A percentile compares a stretch with the other conserved stretches of the same genome.
Conservation (phyloP, 768 basidiomycete species). For the Amanita jacksonii region DNA sequence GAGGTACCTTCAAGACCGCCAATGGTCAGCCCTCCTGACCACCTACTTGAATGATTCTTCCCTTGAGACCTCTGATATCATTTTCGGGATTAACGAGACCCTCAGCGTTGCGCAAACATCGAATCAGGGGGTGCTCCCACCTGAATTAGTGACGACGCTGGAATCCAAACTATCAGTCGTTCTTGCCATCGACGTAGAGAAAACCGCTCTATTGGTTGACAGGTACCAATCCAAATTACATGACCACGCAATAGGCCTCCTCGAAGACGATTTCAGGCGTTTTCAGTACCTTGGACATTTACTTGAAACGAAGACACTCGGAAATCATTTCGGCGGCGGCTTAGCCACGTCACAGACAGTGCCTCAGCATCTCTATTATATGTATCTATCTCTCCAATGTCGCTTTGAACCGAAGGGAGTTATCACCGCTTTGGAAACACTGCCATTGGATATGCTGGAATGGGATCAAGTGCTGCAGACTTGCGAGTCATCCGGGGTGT, state of each 20-base stretch:
- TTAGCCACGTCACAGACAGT: constrained; percentile 29
- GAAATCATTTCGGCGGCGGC: constrained; percentile 20
- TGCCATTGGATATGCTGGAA: constrained; percentile 47
- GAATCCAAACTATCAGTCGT: constrained; percentile 55
- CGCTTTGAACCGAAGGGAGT: constrained; percentile 55
- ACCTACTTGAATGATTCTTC: constrained; percentile 72
- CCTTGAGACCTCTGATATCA: constrained; percentile 48
- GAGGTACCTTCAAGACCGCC: constrained; percentile 65
- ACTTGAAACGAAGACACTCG: constrained; percentile 38
- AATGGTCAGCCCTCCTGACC: constrained; percentile 66
- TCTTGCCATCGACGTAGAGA: constrained; percentile 46
- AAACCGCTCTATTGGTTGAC: constrained; percentile 69
- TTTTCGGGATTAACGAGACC: constrained; percentile 56
- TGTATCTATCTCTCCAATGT: constrained; percentile 69
- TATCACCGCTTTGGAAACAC: constrained; percentile 47
- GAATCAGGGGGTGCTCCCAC: constrained; percentile 43
- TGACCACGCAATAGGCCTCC: constrained; percentile 40
- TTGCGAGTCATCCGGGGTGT: constrained; percentile 60
- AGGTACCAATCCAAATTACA: constrained; percentile 60
- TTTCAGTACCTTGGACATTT: constrained; percentile 74
- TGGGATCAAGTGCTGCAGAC: constrained; percentile 43
- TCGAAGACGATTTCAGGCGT: constrained; percentile 36
- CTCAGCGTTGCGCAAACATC: constrained; percentile 35
- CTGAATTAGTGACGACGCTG: constrained; percentile 45
- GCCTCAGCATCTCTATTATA: constrained; percentile 39